These are phyloP conservation scores for Botryotinia calthae DNA, from an alignment of 2,329 filamentous ascomycete species.

Conservation along the genomic window DNA sequence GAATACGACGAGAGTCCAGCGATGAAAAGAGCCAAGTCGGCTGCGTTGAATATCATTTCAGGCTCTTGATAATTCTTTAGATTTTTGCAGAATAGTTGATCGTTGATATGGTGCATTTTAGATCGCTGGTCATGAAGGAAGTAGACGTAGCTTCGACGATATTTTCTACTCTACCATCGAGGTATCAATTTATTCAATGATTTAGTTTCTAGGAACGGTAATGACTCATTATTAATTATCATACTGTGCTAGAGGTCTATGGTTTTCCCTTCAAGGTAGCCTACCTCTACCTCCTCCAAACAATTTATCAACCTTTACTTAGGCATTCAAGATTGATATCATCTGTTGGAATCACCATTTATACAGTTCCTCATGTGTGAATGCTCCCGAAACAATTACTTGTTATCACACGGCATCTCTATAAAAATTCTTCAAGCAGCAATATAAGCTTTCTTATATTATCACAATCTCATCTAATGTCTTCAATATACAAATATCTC, in stretches of 20 bases:
- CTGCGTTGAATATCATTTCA: conserved; percentile 1
- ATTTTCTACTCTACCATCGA: not conserved
- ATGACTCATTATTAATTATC: not conserved
- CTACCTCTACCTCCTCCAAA: not conserved
- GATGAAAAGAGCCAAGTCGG: not conserved
- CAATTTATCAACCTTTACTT: not conserved
- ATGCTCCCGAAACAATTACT: not conserved
- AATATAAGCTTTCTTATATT: not conserved
- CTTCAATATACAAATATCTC: not conserved
- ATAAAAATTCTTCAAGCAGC: not conserved
- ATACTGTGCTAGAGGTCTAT: not conserved
- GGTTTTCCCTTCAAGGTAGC: not conserved
- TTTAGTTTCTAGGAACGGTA: not conserved
- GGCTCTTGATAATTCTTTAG: not conserved
- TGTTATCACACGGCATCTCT: not conserved
- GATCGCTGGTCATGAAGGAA: not conserved
- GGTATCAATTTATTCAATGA: not conserved
- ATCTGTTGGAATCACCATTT: not conserved
- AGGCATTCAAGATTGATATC: not conserved
- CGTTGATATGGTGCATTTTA: not conserved
- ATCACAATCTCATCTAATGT: not conserved
- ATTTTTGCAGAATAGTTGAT: not conserved
- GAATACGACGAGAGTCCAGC: not conserved
- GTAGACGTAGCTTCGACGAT: not conserved
- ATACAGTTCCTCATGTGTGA: not conserved